Base-by-base conservation (phyloP, 805 yeast species). In the Brettanomyces naardenensis region DNA sequence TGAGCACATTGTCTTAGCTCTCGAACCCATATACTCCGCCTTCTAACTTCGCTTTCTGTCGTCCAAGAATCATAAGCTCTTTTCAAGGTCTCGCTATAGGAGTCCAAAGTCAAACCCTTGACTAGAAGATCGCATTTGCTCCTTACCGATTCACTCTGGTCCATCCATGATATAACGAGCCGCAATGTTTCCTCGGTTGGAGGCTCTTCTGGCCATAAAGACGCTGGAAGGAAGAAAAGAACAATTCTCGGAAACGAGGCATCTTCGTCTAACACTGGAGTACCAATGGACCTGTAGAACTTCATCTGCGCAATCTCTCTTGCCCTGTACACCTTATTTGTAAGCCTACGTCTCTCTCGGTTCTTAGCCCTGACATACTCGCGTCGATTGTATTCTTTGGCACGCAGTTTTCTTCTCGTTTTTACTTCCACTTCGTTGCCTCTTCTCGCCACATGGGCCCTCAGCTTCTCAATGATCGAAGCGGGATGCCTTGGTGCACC, bases 401-500 rank as follows among this genome's bases (percentile, higher is more conserved):
- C 66, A 14, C 69, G 53, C 29, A 52, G 42, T 15, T 61, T 54
- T 27, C 75, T 48, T 25, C 76, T 52, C 4, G 61, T 62, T 36
- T 53, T 60, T 14, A 69, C 61, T 31, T 55, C 64, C 7, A 54
- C 68, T 1, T 65, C 57, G 42, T 72, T 69, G 11, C 78, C 78
- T 6, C 78, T 53, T 29, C 79, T 59, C 31, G 69, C 69, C 19
- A 75, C 80, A 32, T 68, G 63, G 0, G 66, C 60, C 22, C 81
- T 50, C 29, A 75, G 44, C 35, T 48, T 49, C 11, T 66, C 70
- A 13, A 78, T 72, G 29, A 64, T 59, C 3, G 65, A 72, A 1
- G 58, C 50, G 0, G 82, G 82, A 44, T 77, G 83, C 13, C 55
- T 38, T 1, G 61, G 49, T 7, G 75, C 65, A 1, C 82, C 83